These are phyloP conservation scores for Hansenula lynferdii DNA, from an alignment of 1,139 yeast species.

Conservation along the genomic window DNA sequence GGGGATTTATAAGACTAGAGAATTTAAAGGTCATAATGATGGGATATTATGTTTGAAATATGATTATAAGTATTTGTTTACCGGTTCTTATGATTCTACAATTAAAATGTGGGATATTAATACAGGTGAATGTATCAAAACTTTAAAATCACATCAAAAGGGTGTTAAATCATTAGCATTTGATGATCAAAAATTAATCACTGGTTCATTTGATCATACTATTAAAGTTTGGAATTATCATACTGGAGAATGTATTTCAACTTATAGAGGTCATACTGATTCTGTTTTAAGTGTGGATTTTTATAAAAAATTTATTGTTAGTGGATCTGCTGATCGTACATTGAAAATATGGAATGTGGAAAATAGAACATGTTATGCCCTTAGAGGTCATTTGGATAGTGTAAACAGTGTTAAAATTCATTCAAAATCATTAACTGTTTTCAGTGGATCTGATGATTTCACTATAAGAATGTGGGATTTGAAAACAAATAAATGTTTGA, in stretches of 20 bases:
- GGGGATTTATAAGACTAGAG: constrained; percentile 60
- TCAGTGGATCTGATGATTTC: constrained; percentile 87
- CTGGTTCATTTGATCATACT: constrained; percentile 89
- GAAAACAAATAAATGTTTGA: constrained; percentile 69
- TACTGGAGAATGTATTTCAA: constrained; percentile 90
- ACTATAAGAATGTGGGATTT: constrained; percentile 96
- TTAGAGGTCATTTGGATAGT: constrained; percentile 91
- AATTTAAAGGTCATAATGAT: constrained; percentile 79
- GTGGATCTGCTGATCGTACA: constrained; percentile 90
- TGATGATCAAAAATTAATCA: constrained; percentile 82
- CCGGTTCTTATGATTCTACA: constrained; percentile 89
- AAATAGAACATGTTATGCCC: constrained; percentile 83
- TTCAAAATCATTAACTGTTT: constrained; percentile 69
- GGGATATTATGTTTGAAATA: constrained; percentile 86
- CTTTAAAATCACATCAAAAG: constrained; percentile 76
- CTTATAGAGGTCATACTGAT: constrained; percentile 89
- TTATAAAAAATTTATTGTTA: constrained; percentile 77
- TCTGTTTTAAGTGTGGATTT: constrained; percentile 70
- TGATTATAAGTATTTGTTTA: constrained; percentile 69
- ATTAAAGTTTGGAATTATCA: constrained; percentile 95
- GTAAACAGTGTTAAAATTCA: constrained; percentile 89
- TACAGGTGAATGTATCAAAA: constrained; percentile 71
- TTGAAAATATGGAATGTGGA: constrained; percentile 97
- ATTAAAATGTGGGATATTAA: constrained; percentile 87
- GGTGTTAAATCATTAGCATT: constrained; percentile 83